Percentiles rank a stretch among this genome's conserved stretches.
These are phyloP conservation scores for Lecanicillium sp. DNA, from an alignment of 2,329 filamentous ascomycete genomes.

Conservation along the genomic window DNA sequence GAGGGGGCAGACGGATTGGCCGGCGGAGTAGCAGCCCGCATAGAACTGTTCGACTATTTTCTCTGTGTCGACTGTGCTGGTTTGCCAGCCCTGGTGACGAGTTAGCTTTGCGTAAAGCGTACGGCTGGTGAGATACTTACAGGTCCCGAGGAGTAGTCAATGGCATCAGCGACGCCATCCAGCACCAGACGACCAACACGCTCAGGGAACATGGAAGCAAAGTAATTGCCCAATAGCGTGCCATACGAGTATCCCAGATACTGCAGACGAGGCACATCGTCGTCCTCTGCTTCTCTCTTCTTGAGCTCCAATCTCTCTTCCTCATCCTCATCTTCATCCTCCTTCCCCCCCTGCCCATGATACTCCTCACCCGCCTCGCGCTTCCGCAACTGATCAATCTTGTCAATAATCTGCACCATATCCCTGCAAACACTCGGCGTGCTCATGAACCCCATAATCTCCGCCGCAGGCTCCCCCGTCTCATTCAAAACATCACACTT, in stretches of 20 bases:
- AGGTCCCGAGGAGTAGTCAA: constrained; percentile 15
- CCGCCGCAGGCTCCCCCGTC: constrained; percentile 8
- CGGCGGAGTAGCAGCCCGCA: constrained; percentile 17
- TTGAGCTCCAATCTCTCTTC: constrained; percentile 3
- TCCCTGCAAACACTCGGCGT: constrained; percentile 23
- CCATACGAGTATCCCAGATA: constrained; percentile 37
- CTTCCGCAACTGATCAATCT: constrained; percentile 17
- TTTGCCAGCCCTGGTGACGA: constrained; percentile 17
- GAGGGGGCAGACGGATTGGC: constrained; percentile 16
- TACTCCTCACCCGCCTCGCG: neutral
- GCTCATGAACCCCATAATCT: constrained; percentile 19
- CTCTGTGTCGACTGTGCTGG: constrained; percentile 22
- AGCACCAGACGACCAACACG: constrained; percentile 25
- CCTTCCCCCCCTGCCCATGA: no score
- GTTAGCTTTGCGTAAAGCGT: neutral
- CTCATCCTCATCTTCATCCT: neutral
- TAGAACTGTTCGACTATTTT: constrained; percentile 19
- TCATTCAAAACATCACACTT: neutral
- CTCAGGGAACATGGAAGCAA: constrained; percentile 13
- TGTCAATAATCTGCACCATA: constrained; percentile 25
- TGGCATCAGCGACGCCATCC: constrained; percentile 18
- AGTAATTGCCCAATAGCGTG: constrained; percentile 11
- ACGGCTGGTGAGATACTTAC: constrained; percentile 11
- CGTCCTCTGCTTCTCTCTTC: neutral
- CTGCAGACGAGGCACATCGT: constrained; percentile 17